Base-by-base conservation (phyloP, 192 early-diverging fungal species). In the Coemansia furcata region DNA sequence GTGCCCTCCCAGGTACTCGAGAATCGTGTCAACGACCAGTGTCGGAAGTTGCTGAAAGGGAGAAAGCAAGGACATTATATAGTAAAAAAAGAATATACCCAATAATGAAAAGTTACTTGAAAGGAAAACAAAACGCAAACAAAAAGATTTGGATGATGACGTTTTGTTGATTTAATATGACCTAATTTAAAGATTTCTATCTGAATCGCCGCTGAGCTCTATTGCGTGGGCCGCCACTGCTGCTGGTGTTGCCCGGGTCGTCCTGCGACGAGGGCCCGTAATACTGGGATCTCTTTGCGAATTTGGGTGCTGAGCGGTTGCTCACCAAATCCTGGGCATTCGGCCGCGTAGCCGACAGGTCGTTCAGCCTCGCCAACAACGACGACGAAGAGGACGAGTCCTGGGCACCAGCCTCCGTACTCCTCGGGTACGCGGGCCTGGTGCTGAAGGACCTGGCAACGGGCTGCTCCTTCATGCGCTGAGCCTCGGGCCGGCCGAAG, bases 251-350 rank as follows among this genome's bases (percentile, higher is more conserved):
- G 7, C 19, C 54, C 15, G 36, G 33, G 61, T 63, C 72, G 57
- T 62, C 65, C 6, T 68, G 46, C 7, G 65, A 65, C 11, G 63
- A 50, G 6, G 77, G 35, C 55, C 65, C 72, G 40, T 66, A 73
- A 65, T 69, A 70, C 37, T 69, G 74, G 6, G 79, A 82, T 42
- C 79, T 67, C 42, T 82, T 82, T 62, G 73, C 79, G 37, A 82
- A 82, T 43, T 73, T 73, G 17, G 79, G 79, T 23, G 74, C 50
- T 11, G 67, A 64, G 35, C 74, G 50, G 65, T 76, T 82, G 65
- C 71, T 82, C 36, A 82, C 79, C 43, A 82, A 32, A 26, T 76
- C 74, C 49, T 76, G 74, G 8, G 67, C 63, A 8, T 60, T 69
- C 3, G 79, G 79, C 33, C 74, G 54, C 21, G 23, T 49, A 17